Base-by-base conservation (phyloP, 257 asterid species). In the Solanum peruvianum region DNA sequence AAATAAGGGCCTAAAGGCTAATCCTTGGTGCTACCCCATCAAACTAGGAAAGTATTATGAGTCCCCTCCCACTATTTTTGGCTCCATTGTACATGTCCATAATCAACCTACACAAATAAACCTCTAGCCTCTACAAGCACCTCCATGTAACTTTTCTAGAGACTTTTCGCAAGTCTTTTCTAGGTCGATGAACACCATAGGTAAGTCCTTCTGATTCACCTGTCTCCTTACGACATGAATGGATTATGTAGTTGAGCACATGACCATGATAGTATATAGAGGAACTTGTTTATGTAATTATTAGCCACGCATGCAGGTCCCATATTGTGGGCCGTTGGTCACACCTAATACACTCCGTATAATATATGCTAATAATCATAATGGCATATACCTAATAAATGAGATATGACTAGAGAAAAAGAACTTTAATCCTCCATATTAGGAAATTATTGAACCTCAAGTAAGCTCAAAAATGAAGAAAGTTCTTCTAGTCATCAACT, bases 381-480 rank as follows among this genome's bases (percentile, higher is more conserved):
- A 2, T 52, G 18, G 62, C 9, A 52, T 52, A 16, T 52, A 16
- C 23, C 1, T 52, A 16, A 52, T 52, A 52, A 52, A 52, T 52
- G 62, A 52, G 62, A 6, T 16, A 52, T 52, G 23, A 16, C 23
- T 52, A 16, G 62, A 52, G 62, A 52, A 52, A 52, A 16, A 52
- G 62, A 6, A 52, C 62, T 52, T 52, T 23, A 52, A 52, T 52
- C 62, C 62, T 52, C 62, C 62, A 52, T 52, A 52, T 16, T 52
- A 52, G 62, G 62, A 52, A 52, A 52, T 52, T 52, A 77, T 80
- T 39, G 84, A 80, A 47, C 44, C 84, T 80, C 84, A 47, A 47
- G 42, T 86, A 85, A 86, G 69, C 87, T 85, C 49, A 42, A 25
- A 41, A 89, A 60, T 73, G 80, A 87, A 87, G 78, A 89, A 47